Evolutionary conservation across 2,329 filamentous ascomycete genomes (phyloP), one percentile per base, ranked within the genome.

Genomic region (Immersiporthe knoxdaviesiana): DNA sequence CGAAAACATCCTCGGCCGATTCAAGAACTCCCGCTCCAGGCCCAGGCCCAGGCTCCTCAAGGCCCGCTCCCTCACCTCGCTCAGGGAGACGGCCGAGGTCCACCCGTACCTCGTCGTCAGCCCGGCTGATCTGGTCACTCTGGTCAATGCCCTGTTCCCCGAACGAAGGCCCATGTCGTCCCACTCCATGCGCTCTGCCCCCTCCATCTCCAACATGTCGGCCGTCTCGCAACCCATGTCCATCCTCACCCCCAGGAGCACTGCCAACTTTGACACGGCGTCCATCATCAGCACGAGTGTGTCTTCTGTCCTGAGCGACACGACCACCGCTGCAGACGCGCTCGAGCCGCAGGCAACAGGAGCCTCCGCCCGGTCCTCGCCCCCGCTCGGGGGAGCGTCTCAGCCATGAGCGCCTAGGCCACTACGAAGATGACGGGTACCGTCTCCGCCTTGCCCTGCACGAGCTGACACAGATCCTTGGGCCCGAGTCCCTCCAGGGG

Each of bases 71-170:
- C 89, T 92, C 72, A 91, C 90, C 7, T 92, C 90, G 4, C 82
- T 92, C 14, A 84, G 90, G 71, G 91, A 94, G 78, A 93, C 91
- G n/a, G 87, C 86, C 27, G 91, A 93, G 78, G 91, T 93, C 12
- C 91, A 92, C 75, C 91, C 90, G 41, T 96, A 93, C 76, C 83
- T 97, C 75, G 91, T 95, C 44, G 81, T 97, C 73, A 92, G 91
- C 76, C 89, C 92, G 47, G 87, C 91, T 54, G 94, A 97, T 77
- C 82, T 97, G 73, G 83, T 91, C 47, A 94, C 92, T 2, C 81
- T 97, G 74, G 87, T 97, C 72, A 93, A 96, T 78, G 91, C 91
- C 14, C 86, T 97, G 18, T 97, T 94, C 76, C 94, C 94, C 0
- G 90, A 93, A 74, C 85, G 86, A 66, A 84, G 90, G 54, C 89